Evolutionary conservation across 116 monocot genomes (phyloP).

Genomic region (Phalaenopsis hybrid): DNA sequence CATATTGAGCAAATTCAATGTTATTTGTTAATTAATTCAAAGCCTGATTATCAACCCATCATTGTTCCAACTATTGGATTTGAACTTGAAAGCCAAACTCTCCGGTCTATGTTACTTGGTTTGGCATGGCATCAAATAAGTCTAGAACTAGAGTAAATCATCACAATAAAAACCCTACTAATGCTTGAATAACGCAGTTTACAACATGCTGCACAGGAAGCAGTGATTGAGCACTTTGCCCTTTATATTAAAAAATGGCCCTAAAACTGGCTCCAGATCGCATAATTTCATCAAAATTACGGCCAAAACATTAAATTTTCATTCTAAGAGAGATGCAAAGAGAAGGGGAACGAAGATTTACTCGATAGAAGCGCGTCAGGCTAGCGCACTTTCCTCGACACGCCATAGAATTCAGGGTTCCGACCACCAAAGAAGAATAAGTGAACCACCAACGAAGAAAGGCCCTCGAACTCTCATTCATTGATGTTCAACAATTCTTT

Average conservation of each 20-base stretch:
- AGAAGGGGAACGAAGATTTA: not conserved
- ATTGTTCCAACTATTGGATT: too few relatives aligned
- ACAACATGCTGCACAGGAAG: not conserved
- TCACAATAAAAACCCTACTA: not conserved
- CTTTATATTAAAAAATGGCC: not conserved
- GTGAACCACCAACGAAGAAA: constrained; percentile 39
- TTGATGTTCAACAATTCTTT: not conserved
- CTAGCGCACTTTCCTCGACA: constrained; percentile 15
- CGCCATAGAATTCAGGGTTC: constrained; percentile 27
- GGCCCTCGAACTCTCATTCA: constrained; percentile 13
- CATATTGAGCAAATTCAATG: too few relatives aligned
- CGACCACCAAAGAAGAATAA: constrained; percentile 28
- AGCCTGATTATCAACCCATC: too few relatives aligned
- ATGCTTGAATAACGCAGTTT: not conserved
- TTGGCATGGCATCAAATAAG: too few relatives aligned
- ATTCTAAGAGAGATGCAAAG: not conserved
- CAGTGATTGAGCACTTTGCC: not conserved
- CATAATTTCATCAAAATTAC: not conserved
- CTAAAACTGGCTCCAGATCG: not conserved
- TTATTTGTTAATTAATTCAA: too few relatives aligned
- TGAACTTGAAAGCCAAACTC: too few relatives aligned
- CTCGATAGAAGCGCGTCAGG: constrained; percentile 4
- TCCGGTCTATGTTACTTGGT: too few relatives aligned
- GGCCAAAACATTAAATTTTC: not conserved
- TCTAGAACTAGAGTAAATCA: not conserved